Conservation (phyloP, 148 eudicot genomes). For the Talinum fruticosum region DNA sequence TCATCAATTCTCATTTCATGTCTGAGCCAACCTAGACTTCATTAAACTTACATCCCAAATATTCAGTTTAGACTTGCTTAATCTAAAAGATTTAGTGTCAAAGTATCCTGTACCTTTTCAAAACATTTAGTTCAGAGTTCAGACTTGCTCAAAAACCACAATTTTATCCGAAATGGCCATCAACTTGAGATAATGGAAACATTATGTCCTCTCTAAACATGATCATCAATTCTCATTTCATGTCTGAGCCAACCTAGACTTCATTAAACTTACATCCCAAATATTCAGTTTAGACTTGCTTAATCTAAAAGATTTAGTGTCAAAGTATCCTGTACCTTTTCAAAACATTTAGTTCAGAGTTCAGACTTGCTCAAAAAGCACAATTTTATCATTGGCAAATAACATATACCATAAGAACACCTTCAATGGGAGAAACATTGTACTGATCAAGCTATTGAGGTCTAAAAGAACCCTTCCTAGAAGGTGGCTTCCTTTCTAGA, state of each 20-base stretch:
- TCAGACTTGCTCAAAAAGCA: not conserved
- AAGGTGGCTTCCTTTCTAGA: no score
- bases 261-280: not conserved
- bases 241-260: not conserved
- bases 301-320: not conserved
- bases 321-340: not conserved
- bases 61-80: not conserved
- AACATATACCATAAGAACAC: no score
- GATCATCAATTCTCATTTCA: not conserved
- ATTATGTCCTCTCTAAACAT: not conserved
- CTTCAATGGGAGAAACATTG: no score
- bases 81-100: not conserved
- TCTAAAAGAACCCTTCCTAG: no score
- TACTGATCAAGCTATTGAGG: no score
- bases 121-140: no score
- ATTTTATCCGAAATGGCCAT: not conserved
- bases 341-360: no score
- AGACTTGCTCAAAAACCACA: not conserved
- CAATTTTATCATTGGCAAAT: not conserved
- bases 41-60: not conserved
- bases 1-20: not conserved
- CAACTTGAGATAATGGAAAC: not conserved
- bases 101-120: not conserved
- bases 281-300: not conserved
- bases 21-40: not conserved